Conservation (phyloP, 257 asterid species). For the Voacanga thouarsii region DNA sequence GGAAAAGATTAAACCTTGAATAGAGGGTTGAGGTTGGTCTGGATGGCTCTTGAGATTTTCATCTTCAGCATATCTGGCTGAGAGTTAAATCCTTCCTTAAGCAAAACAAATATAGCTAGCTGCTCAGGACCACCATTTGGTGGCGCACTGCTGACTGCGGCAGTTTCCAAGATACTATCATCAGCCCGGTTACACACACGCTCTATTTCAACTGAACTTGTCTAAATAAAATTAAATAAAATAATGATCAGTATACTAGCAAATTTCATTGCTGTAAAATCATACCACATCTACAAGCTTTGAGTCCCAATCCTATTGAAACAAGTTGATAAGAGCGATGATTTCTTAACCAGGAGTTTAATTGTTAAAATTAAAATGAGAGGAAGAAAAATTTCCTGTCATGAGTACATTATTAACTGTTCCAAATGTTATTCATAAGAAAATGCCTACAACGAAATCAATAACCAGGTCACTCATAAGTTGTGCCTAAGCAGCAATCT, state of each 20-base stretch:
- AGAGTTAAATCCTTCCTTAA: conserved; percentile 47
- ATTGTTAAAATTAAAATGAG: neutral
- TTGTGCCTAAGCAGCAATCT: neutral
- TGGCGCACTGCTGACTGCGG: conserved; percentile 71
- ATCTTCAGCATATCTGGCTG: conserved; percentile 45
- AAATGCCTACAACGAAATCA: neutral
- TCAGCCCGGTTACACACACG: conserved; percentile 73
- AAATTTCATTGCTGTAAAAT: neutral
- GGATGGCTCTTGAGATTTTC: conserved; percentile 68
- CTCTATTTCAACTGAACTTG: conserved; percentile 87
- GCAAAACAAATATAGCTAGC: conserved; percentile 65
- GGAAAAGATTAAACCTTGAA: conserved; percentile 54
- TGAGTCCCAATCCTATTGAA: neutral
- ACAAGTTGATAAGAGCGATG: neutral
- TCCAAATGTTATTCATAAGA: neutral
- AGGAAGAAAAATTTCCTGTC: neutral
- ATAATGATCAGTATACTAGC: neutral
- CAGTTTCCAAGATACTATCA: conserved; percentile 72
- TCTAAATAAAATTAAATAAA: conserved; percentile 32
- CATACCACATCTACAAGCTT: neutral
- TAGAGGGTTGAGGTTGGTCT: conserved; percentile 71
- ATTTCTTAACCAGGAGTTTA: neutral
- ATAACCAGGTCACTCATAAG: neutral
- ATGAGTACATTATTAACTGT: neutral
- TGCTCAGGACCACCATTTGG: conserved; percentile 83